Conservation (phyloP, 768 basidiomycete species). For the Lactarius psammicola region DNA sequence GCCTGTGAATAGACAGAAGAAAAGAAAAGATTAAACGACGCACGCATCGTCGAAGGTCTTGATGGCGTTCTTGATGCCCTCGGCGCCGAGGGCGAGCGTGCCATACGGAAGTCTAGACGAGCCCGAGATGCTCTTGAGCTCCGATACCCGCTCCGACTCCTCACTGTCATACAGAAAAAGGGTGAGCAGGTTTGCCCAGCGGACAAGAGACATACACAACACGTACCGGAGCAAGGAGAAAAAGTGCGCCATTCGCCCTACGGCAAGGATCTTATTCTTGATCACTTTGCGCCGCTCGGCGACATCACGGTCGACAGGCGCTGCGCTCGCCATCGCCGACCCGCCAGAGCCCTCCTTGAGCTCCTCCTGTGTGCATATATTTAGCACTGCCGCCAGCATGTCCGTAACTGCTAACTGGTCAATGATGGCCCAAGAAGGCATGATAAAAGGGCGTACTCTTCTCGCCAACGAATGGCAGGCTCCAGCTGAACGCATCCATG, state of each 20-base stretch:
- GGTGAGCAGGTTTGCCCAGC: not conserved
- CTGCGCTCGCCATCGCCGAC: slow-evolving; percentile 25
- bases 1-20: not conserved
- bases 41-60: slow-evolving; percentile 94
- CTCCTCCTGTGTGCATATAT: slow-evolving; percentile 97
- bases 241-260: slow-evolving; percentile 93
- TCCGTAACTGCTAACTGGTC: slow-evolving; percentile 74
- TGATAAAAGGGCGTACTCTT: slow-evolving; percentile 69
- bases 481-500: slow-evolving; percentile 98
- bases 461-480: slow-evolving; percentile 92
- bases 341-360: slow-evolving; percentile 68
- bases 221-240: slow-evolving; percentile 91
- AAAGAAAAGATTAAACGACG: slow-evolving; percentile 37
- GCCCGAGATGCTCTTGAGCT: slow-evolving; percentile 89
- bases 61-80: slow-evolving; percentile 94
- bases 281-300: slow-evolving; percentile 85
- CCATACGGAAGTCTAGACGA: slow-evolving; percentile 78
- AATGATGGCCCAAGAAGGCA: not conserved
- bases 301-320: slow-evolving; percentile 43
- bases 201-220: not conserved
- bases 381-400: slow-evolving; percentile 96
- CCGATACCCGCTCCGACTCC: slow-evolving; percentile 96
- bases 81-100: slow-evolving; percentile 80
- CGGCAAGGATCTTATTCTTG: slow-evolving; percentile 98
- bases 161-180: slow-evolving; percentile 53